Evolutionary conservation across 2,329 filamentous ascomycete genomes (phyloP).

Genomic region (Arthroderma sp.): DNA sequence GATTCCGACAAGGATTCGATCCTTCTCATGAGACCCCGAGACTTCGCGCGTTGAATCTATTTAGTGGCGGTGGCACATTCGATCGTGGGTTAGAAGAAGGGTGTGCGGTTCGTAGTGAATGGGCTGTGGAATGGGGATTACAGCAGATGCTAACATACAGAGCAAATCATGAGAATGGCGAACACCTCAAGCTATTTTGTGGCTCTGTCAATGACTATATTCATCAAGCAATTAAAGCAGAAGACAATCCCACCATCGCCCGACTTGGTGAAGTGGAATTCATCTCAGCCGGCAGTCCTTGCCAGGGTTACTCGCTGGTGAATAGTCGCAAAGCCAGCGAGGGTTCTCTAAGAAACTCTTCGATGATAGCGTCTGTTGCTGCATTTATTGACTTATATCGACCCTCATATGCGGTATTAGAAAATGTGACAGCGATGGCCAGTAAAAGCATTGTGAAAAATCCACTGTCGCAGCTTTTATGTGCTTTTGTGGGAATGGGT

Average conservation of each 20-base stretch:
- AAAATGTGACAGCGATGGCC: constrained; percentile 62
- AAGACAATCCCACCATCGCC: constrained; percentile 37
- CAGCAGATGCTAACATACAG: constrained; percentile 59
- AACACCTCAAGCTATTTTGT: constrained; percentile 42
- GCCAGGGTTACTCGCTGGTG: constrained; percentile 58
- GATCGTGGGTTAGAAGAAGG: constrained; percentile 64
- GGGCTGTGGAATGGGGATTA: constrained; percentile 53
- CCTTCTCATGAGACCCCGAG: constrained; percentile 24
- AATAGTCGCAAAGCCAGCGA: constrained; percentile 46
- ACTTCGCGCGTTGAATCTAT: constrained; percentile 55
- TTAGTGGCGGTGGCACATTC: constrained; percentile 66
- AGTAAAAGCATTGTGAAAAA: constrained; percentile 40
- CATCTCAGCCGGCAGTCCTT: constrained; percentile 62
- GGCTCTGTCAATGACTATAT: constrained; percentile 64
- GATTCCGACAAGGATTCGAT: constrained; percentile 45
- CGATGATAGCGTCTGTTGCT: constrained; percentile 62
- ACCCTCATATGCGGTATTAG: constrained; percentile 60
- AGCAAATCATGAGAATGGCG: constrained; percentile 44
- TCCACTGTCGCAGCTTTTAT: constrained; percentile 60
- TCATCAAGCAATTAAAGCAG: constrained; percentile 39
- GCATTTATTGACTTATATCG: constrained; percentile 62
- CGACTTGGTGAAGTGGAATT: constrained; percentile 52
- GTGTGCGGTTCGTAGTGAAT: constrained; percentile 50
- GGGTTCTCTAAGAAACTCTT: constrained; percentile 54
- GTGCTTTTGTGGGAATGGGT: constrained; percentile 58